Base-by-base conservation (phyloP, 352 stramenopile species). In the Globisporangium abappressorium region DNA sequence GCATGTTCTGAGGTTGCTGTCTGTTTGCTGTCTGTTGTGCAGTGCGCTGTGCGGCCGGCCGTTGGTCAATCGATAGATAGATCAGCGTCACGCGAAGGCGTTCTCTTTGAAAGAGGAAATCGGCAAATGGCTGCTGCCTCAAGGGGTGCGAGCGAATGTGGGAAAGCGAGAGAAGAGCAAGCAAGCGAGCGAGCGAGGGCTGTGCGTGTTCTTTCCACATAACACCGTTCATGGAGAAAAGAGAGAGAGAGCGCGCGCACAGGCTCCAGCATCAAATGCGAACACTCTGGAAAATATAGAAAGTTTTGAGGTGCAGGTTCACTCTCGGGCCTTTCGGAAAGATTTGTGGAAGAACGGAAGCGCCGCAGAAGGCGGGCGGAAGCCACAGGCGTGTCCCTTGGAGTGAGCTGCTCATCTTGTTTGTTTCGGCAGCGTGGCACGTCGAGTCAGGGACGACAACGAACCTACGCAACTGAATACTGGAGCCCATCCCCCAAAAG, bases 141-240 rank as follows among this genome's bases (percentile, higher is more conserved):
- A 58, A 56, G 49, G 7, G n/a, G 47, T 22, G 20, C 57, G 41
- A 53, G 24, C 24, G 24, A 65, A 56, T 57, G 47, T 12, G 53
- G 43, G 4, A 33, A 5, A 33, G 30, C 3, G 30, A 33, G 30
- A 33, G 30, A 33, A 33, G 30, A 33, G 5, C 30, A 33, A 33
- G 24, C 24, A 26, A 28, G 26, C 22, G 20, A 24, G 33, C 24
- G 56, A 55, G 22, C 36, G 20, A 65, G 59, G 41, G 41, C 20
- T 57, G 15, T 18, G 59, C 47, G 43, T 43, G 51, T 64, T 64
- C 22, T 56, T 64, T 64, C 58, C 41, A 64, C 58, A 33, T 56
- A 64, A 64, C 58, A 7, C 26, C 24, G 24, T 26, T 26, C 26
- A 33, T 12, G 15, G 34, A 33, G 24, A 30, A 49, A 20, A 20